Evolutionary conservation across 768 basidiomycete species (phyloP), one percentile per base, ranked within the genome.

Genomic region (Termitomyces heimii): DNA sequence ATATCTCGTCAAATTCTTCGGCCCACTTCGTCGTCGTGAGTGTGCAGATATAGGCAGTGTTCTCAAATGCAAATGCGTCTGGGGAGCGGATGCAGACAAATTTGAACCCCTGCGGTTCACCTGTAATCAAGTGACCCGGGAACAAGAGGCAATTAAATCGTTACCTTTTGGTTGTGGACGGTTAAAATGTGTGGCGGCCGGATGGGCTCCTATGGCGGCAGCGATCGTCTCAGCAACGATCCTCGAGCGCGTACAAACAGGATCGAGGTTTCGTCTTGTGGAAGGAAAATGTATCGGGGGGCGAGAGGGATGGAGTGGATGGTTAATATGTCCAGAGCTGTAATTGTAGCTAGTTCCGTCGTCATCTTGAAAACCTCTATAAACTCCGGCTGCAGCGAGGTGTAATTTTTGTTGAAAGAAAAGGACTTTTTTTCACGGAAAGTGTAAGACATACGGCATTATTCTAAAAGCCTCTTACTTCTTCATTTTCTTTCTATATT

Each of bases 141-240:
- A 63, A 55, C 67, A 61, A 39, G 55, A 56, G 22, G 55, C 55
- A 1, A 57, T 69, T 28, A 56, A 63, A 62, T 34, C 37, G n/a
- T 62, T 77, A 7, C 71, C 81, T 0, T 86, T 86, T 62, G 84
- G 85, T 1, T 61, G 65, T 50, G 81, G 80, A 1, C 69, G 70
- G 13, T 61, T 85, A 53, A 62, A 68, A 14, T 84, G 82, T 49
- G 70, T 78, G 5, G 84, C 79, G 0, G 63, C 64, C 13, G 68
- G 66, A 2, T 83, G 82, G 76, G 83, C 80, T 4, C 77, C 81
- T 2, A 73, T 78, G 50, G 79, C 81, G 0, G 79, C 76, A 1
- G 83, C 73, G 1, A 58, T 83, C 2, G 69, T 86, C 31, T 72
- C 73, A 5, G 78, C 75, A 1, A 73, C 70, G 5, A 57, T 82